These are phyloP conservation scores for Triticum monococcum DNA, from an alignment of 176 grass and related monocot species.

Conservation along the genomic window DNA sequence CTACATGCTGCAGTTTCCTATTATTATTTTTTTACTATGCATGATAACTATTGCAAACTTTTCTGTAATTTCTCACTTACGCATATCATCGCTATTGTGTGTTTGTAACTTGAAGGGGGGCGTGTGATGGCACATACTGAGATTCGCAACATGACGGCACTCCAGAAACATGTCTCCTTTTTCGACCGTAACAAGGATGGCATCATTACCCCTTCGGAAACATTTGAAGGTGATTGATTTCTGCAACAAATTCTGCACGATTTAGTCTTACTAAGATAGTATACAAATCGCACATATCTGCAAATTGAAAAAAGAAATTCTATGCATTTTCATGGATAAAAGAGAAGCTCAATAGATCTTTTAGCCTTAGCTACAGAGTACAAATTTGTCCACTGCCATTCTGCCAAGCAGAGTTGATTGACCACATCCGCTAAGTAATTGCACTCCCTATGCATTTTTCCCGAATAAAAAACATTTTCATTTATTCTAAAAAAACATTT, in stretches of 20 bases:
- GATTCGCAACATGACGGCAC: conserved; percentile 46
- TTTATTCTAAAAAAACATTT: neutral
- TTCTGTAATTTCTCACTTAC: neutral
- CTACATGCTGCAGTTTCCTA: neutral
- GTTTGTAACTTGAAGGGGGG: neutral
- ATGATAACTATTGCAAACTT: neutral
- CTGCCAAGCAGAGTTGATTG: neutral
- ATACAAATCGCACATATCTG: neutral
- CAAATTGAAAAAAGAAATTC: neutral
- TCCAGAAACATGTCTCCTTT: conserved; percentile 67
- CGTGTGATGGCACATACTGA: neutral
- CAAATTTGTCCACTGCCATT: neutral
- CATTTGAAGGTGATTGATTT: conserved; percentile 46
- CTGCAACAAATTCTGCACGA: neutral
- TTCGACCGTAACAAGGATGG: conserved; percentile 77
- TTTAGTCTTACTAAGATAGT: neutral
- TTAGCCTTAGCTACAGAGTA: neutral
- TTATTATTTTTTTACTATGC: neutral
- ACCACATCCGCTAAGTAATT: no score
- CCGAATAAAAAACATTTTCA: neutral
- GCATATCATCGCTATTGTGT: neutral
- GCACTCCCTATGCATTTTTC: no score
- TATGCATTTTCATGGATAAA: neutral
- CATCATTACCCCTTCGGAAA: conserved; percentile 51
- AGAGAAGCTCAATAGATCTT: neutral